Percentiles rank a stretch among this genome's conserved stretches.
Conservation (phyloP, 2,329 filamentous ascomycete genomes). For the Echinosphaeria canescens region DNA sequence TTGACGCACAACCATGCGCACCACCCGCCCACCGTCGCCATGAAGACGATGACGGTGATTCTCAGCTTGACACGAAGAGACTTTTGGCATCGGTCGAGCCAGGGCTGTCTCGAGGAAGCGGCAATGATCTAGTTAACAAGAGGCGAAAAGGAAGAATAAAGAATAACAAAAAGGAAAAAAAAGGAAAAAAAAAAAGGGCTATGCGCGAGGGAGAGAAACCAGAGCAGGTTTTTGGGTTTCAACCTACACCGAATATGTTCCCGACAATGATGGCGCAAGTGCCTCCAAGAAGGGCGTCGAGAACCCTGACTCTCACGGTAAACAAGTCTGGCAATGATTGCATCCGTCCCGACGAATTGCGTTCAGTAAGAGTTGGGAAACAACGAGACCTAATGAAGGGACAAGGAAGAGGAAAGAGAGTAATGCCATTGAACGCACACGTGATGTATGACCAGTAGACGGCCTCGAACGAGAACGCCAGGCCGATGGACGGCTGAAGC, state of each 20-base stretch:
- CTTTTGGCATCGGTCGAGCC: constrained; percentile 34
- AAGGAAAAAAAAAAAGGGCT: constrained; percentile 52
- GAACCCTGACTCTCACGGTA: too few species aligned
- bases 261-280: too few species aligned
- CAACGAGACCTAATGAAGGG: too few species aligned
- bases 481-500: constrained; percentile 44
- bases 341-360: too few species aligned
- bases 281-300: too few species aligned
- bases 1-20: constrained; percentile 52
- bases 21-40: constrained; percentile 38
- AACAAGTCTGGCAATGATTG: too few species aligned
- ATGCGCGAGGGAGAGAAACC: constrained; percentile 43
- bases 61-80: constrained; percentile 27
- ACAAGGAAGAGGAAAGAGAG: too few species aligned
- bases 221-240: constrained; percentile 13
- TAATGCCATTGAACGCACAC: constrained; percentile 13
- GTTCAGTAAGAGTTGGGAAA: too few species aligned
- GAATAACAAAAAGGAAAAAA: constrained; percentile 28
- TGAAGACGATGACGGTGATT: constrained; percentile 32
- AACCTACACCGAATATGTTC: not conserved
- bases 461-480: constrained; percentile 49
- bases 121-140: constrained; percentile 5
- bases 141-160: constrained; percentile 4
- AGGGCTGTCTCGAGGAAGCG: too few species aligned
- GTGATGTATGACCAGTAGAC: constrained; percentile 50